phyloP scores from a whole-genome alignment of 23 red algal genomes.

The Pyropia haitanensis region DNA sequence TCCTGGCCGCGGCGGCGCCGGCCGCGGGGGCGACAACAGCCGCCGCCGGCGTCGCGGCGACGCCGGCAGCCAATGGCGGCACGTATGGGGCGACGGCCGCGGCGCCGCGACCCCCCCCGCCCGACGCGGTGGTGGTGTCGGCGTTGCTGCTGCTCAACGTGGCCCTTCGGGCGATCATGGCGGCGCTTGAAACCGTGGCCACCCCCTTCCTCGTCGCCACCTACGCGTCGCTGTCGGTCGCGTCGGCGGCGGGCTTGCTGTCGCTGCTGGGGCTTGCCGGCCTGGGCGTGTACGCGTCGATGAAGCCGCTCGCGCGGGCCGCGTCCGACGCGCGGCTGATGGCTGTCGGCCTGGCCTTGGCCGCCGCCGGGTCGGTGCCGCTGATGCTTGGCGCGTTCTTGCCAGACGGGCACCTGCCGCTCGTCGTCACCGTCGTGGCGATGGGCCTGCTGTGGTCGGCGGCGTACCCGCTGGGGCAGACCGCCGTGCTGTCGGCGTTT shows the following conservation, averaged over 20 bases:
- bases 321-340: constrained; percentile 57
- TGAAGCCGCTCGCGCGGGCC: constrained; percentile 58
- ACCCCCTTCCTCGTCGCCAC: constrained; percentile 70
- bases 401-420: not conserved
- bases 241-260: constrained; percentile 31
- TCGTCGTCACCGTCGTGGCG: constrained; percentile 16
- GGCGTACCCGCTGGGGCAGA: constrained; percentile 91
- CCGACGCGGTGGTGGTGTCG: no score
- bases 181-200: constrained; percentile 81
- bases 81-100: no score
- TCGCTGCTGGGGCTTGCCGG: constrained; percentile 66
- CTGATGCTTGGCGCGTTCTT: constrained; percentile 15
- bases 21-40: no score
- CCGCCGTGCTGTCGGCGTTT: constrained; percentile 78
- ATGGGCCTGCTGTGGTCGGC: constrained; percentile 63
- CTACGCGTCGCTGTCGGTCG: constrained; percentile 33
- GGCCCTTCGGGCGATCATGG: constrained; percentile 69
- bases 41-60: no score
- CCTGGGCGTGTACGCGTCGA: constrained; percentile 59
- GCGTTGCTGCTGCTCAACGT: constrained; percentile 68
- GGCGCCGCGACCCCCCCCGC: no score
- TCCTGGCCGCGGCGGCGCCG: not conserved
- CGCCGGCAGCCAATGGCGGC: no score
- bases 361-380: constrained; percentile 33
- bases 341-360: constrained; percentile 35